Evolutionary conservation across 495 filamentous ascomycete genomes (phyloP).

Genomic region (Aspergillus bertholletiae): DNA sequence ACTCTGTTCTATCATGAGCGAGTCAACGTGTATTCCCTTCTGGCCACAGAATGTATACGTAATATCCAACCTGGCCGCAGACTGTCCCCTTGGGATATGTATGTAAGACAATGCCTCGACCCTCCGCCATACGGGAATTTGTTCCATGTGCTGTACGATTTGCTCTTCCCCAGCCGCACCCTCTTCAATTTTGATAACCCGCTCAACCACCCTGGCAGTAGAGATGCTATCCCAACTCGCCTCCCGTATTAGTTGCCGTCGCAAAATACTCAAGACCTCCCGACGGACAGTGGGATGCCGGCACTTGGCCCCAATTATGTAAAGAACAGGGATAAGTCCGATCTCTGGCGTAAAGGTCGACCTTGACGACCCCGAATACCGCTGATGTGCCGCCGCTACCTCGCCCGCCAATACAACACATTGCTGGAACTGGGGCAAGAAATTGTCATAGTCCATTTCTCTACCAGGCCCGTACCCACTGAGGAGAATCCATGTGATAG

Average conservation of each 20-base stretch:
- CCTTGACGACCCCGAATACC: constrained; percentile 1
- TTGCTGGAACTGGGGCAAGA: constrained; percentile 7
- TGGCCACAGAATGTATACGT: constrained; percentile 24
- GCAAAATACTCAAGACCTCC: constrained; percentile 19
- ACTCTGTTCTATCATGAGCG: constrained; percentile 12
- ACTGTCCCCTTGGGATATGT: constrained; percentile 14
- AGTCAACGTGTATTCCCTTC: constrained; percentile 18
- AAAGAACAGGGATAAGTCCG: constrained; percentile 15
- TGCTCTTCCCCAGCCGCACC: constrained; percentile 13
- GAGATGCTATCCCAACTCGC: constrained; percentile 29
- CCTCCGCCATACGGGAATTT: constrained; percentile 23
- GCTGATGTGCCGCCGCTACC: constrained; percentile 6
- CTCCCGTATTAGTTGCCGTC: constrained; percentile 24
- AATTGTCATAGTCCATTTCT: constrained; percentile 10
- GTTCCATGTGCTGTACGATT: constrained; percentile 19
- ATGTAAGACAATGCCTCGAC: constrained; percentile 20
- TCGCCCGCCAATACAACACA: constrained; percentile 3
- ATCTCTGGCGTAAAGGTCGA: constrained; percentile 8
- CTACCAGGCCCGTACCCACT: constrained; percentile 8
- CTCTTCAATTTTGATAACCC: constrained; percentile 22
- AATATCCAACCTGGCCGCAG: constrained; percentile 21
- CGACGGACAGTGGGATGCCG: constrained; percentile 25
- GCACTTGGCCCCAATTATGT: constrained; percentile 29
- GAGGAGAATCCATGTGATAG: constrained; percentile 22
- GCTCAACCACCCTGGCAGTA: constrained; percentile 23